phyloP scores from a whole-genome alignment of 2,329 filamentous ascomycete species.

The Pseudocercospora fuligena region DNA sequence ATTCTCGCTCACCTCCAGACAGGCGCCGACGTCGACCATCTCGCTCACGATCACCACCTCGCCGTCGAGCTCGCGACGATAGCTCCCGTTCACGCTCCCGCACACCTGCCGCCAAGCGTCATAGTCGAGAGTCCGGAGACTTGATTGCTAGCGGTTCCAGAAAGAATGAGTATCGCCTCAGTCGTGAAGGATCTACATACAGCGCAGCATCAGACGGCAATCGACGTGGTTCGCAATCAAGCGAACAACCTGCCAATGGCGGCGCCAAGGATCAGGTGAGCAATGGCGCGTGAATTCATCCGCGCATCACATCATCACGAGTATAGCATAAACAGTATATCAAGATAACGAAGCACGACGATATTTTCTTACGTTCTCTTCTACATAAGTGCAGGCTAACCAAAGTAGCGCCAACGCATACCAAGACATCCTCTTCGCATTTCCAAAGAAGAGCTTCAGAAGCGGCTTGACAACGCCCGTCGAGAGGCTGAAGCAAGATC shows the following conservation, averaged over 20 bases:
- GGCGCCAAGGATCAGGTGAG: slow-evolving; percentile 21
- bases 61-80: slow-evolving; percentile 16
- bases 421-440: slow-evolving; percentile 19
- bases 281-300: slow-evolving; percentile 15
- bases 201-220: slow-evolving; percentile 15
- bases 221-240: slow-evolving; percentile 11
- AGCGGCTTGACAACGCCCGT: slow-evolving; percentile 15
- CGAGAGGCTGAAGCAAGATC: slow-evolving; percentile 13
- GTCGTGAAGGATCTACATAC: slow-evolving; percentile 23
- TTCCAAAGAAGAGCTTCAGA: slow-evolving; percentile 20
- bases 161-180: slow-evolving; percentile 27
- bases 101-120: slow-evolving; percentile 33
- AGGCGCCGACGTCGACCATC: slow-evolving; percentile 74
- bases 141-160: slow-evolving; percentile 26
- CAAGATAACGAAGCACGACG: slow-evolving; percentile 11
- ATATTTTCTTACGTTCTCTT: background rate
- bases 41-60: slow-evolving; percentile 20
- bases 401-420: background rate
- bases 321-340: slow-evolving; percentile 13
- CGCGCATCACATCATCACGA: background rate
- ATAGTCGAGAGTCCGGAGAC: slow-evolving; percentile 22
- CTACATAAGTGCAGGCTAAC: slow-evolving; percentile 13
- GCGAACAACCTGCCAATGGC: slow-evolving; percentile 13
- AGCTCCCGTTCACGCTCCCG: slow-evolving; percentile 29
- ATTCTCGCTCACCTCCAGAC: slow-evolving; percentile 68